Evolutionary conservation across 495 filamentous ascomycete genomes (phyloP).

Genomic region (Aspergillus sparsus): DNA sequence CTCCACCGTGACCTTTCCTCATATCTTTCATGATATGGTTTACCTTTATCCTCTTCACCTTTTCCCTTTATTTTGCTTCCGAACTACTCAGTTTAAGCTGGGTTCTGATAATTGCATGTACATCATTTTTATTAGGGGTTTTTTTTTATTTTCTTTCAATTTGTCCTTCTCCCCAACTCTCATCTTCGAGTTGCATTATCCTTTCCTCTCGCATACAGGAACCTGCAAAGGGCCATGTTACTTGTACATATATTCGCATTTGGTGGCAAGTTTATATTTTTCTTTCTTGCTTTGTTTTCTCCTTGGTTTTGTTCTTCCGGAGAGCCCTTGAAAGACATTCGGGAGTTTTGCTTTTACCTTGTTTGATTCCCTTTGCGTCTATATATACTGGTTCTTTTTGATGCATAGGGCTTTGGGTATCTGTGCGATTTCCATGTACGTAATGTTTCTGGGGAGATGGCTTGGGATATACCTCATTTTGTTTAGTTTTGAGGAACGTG

Average conservation of each 20-base stretch:
- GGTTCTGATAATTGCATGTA: constrained; percentile 26
- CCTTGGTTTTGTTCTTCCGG: constrained; percentile 12
- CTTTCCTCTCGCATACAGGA: constrained; percentile 24
- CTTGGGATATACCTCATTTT: constrained; percentile 24
- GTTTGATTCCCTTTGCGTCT: constrained; percentile 19
- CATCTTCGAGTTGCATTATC: constrained; percentile 16
- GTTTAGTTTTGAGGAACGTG: constrained; percentile 2
- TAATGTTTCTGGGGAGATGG: constrained; percentile 20
- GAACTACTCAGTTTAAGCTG: constrained; percentile 14
- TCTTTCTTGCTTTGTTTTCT: constrained; percentile 12
- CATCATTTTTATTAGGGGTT: constrained; percentile 28
- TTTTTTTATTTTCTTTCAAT: neutral
- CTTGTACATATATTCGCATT: constrained; percentile 36
- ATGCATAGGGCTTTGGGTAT: constrained; percentile 20
- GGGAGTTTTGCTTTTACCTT: constrained; percentile 10
- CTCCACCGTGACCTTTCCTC: neutral
- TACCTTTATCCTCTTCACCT: neutral
- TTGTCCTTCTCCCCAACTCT: neutral
- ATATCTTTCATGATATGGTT: neutral
- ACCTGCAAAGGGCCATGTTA: constrained; percentile 24
- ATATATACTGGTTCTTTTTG: constrained; percentile 26
- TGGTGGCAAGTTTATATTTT: constrained; percentile 26
- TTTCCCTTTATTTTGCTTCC: neutral
- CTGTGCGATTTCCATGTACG: constrained; percentile 24
- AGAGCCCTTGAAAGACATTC: constrained; percentile 14